phyloP scores from a whole-genome alignment of 345 rosid genomes.

The Hibiscus trionum region DNA sequence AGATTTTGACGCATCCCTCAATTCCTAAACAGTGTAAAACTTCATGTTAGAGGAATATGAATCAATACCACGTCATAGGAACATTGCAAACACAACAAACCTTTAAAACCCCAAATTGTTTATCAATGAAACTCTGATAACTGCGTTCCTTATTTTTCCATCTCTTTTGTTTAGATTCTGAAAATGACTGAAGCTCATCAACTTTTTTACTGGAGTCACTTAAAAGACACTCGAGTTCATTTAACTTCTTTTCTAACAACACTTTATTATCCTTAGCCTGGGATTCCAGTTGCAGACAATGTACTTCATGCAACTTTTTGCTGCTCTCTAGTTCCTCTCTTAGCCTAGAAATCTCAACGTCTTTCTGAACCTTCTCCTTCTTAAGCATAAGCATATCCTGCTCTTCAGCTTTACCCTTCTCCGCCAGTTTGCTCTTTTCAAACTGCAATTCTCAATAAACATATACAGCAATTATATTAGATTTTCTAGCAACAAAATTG shows the following conservation, averaged over 20 bases:
- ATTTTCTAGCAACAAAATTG: background rate
- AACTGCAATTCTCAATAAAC: conserved; percentile 36
- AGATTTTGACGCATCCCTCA: conserved; percentile 51
- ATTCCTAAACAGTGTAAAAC: conserved; percentile 38
- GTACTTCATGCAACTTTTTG: conserved; percentile 48
- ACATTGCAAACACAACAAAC: conserved; percentile 30
- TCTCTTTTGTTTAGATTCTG: conserved; percentile 52
- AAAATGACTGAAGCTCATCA: conserved; percentile 67
- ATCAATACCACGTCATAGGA: conserved; percentile 10
- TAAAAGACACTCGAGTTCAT: conserved; percentile 46
- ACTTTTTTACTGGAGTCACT: conserved; percentile 49
- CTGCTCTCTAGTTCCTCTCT: conserved; percentile 51
- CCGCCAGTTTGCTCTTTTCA: conserved; percentile 62
- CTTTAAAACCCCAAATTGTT: conserved; percentile 55
- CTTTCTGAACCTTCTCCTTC: conserved; percentile 47
- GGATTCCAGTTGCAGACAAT: conserved; percentile 45
- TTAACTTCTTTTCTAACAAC: conserved; percentile 51
- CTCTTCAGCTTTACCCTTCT: conserved; percentile 61
- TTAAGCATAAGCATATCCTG: conserved; percentile 41
- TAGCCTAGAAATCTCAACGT: conserved; percentile 51
- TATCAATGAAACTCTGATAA: conserved; percentile 47
- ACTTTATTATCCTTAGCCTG: conserved; percentile 41
- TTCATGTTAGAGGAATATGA: conserved; percentile 1
- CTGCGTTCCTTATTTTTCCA: conserved; percentile 66
- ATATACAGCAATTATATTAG: background rate